phyloP scores from a whole-genome alignment of 129 eudicot species.

The Pseudognaphalium luteoalbum region DNA sequence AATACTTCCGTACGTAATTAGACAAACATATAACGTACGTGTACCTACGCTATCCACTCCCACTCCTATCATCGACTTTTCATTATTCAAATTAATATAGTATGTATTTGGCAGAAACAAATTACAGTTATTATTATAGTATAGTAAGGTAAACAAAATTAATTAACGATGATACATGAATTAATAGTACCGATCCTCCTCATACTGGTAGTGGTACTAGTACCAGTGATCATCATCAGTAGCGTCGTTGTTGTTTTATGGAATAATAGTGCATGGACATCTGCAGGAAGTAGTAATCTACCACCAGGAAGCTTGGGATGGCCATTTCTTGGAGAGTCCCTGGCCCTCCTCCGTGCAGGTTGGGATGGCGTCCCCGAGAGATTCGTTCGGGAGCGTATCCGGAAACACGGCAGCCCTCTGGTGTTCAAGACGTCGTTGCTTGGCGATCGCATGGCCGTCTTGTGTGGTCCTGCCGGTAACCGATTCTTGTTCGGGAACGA shows the following conservation, averaged over 20 bases:
- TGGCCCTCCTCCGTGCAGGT: slow-evolving; percentile 17
- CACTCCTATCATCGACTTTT: no score
- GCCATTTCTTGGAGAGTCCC: slow-evolving; percentile 49
- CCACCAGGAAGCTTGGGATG: slow-evolving; percentile 58
- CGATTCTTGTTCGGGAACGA: slow-evolving; percentile 64
- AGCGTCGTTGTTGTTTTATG: background rate
- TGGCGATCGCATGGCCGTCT: slow-evolving; percentile 46
- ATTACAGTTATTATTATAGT: no score
- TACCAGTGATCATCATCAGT: slow-evolving; percentile 1
- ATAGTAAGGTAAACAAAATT: no score
- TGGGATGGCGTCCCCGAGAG: slow-evolving; percentile 37
- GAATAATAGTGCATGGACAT: background rate
- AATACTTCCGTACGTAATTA: no score
- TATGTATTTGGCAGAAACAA: no score
- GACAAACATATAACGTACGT: no score
- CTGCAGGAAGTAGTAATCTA: slow-evolving; percentile 5
- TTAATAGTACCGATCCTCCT: no score
- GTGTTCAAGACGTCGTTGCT: slow-evolving; percentile 51
- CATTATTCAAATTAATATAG: no score
- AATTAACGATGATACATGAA: no score
- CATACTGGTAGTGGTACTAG: background rate
- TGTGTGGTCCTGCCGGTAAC: slow-evolving; percentile 53
- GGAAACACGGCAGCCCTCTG: slow-evolving; percentile 30
- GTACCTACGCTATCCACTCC: no score
- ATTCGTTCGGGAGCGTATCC: slow-evolving; percentile 25